Conservation (phyloP, 2,329 filamentous ascomycete genomes). For the Aspergillus fructus region DNA sequence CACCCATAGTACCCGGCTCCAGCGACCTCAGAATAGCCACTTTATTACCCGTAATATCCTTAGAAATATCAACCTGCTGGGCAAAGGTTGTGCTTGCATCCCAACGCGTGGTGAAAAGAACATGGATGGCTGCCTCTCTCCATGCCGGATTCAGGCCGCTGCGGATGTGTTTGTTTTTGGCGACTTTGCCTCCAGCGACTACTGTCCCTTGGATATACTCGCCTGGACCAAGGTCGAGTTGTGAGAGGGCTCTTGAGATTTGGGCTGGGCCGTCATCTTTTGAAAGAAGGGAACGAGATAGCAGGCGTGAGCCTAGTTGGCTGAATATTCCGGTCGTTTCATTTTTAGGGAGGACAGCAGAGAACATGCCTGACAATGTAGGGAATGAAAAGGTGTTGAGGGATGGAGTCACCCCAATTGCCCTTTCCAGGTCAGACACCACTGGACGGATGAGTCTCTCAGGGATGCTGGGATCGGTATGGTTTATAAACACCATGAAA, state of each 20-base stretch:
- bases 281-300: not conserved
- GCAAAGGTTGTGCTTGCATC: too few species aligned
- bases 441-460: not conserved
- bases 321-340: not conserved
- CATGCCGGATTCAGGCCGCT: not conserved
- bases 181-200: not conserved
- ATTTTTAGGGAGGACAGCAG: not conserved
- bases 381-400: not conserved
- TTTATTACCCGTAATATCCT: not conserved
- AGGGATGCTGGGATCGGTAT: not conserved
- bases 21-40: not conserved
- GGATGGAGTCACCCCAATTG: not conserved
- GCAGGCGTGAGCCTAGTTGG: not conserved
- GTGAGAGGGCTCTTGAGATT: not conserved
- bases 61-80: not conserved
- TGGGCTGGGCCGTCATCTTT: not conserved
- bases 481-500: not conserved
- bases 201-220: not conserved
- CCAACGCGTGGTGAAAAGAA: not conserved
- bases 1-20: not conserved
- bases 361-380: not conserved
- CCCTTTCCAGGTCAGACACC: not conserved
- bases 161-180: not conserved
- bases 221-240: not conserved
- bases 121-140: not conserved